A percentile compares a stretch with the other conserved stretches of the same genome.
Conservation (phyloP, 331 rosid genomes). For the Acacia pycnantha region DNA sequence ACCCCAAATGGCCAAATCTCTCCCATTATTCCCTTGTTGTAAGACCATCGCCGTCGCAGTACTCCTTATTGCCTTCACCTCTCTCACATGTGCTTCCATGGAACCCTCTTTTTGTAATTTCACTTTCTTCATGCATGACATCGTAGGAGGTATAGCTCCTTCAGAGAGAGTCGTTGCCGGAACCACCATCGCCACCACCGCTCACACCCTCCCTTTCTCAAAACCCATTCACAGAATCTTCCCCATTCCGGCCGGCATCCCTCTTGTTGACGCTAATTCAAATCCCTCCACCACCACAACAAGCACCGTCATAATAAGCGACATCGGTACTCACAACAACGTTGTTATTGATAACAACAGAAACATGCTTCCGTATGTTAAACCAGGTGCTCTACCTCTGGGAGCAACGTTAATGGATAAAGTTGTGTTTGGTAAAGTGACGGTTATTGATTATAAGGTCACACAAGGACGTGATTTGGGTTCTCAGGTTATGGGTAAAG, state of each 20-base stretch:
- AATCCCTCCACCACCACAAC: background rate
- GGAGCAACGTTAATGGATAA: constrained; percentile 29
- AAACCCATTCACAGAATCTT: constrained; percentile 39
- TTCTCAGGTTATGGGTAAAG: constrained; percentile 33
- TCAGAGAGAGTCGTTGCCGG: constrained; percentile 48
- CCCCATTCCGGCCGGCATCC: constrained; percentile 32
- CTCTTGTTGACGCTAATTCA: constrained; percentile 17
- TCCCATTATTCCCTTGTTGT: background rate
- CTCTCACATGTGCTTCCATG: background rate
- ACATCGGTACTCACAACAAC: constrained; percentile 36
- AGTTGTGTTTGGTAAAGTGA: constrained; percentile 45
- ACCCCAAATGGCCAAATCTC: constrained; percentile 26
- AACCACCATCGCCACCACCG: background rate
- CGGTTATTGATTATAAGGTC: constrained; percentile 46
- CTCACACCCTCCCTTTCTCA: constrained; percentile 39
- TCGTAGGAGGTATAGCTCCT: constrained; percentile 40
- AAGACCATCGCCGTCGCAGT: constrained; percentile 14
- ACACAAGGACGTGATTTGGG: constrained; percentile 33
- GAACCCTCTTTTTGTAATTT: background rate
- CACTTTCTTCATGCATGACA: constrained; percentile 48
- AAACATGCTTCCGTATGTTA: constrained; percentile 30
- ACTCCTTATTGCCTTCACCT: constrained; percentile 17
- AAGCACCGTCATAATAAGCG: constrained; percentile 10
- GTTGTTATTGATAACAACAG: constrained; percentile 2
- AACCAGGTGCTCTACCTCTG: constrained; percentile 8